Evolutionary conservation across 2,329 filamentous ascomycete genomes (phyloP), one percentile per base, ranked within the genome.

Genomic region (Chaetomium sp.): DNA sequence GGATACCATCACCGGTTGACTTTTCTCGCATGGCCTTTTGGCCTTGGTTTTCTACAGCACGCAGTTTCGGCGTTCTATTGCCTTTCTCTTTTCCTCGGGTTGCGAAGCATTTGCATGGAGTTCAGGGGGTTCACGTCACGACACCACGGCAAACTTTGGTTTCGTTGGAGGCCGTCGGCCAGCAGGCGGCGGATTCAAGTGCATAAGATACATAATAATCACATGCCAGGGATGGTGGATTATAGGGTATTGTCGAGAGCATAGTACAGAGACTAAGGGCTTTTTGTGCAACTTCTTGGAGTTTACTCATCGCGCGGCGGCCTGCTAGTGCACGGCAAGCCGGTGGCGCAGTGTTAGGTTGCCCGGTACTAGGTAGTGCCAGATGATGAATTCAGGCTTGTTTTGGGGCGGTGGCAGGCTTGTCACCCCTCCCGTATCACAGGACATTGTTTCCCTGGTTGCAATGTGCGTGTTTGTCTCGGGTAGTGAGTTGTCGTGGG

Each of bases 41-140:
- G 29, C 49, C 49, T 27, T 12, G 33, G 54, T 23, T 38, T 45
- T 23, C 45, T 33, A 55, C 29, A 13, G 53, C 53, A 25, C 54
- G 64, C 64, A 64, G 55, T 66, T 35, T 33, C 45, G 45, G 45
- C 13, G 23, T 33, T 59, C 12, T 31, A 50, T 7, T 50, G 29
- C 16, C 33, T 21, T 27, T 23, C 64, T 49, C n/a, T 38, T 62
- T 59, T 61, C 51, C 19, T 56, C 63, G 57, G 60, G 49, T 57
- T 50, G 38, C 45, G 47, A 38, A 65, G 65, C 67, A 68, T 68
- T 59, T 68, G 65, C 67, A 66, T 21, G 65, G 65, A 54, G 65
- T 66, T 66, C 3, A 38, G n/a, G 21, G 50, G 47, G 9, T 45
- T 53, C 47, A 61, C 25, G 35, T 58, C 58, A 55, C 35, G 29